These are phyloP conservation scores for Petasospora fabianii DNA, from an alignment of 1,139 yeast species.

Conservation along the genomic window DNA sequence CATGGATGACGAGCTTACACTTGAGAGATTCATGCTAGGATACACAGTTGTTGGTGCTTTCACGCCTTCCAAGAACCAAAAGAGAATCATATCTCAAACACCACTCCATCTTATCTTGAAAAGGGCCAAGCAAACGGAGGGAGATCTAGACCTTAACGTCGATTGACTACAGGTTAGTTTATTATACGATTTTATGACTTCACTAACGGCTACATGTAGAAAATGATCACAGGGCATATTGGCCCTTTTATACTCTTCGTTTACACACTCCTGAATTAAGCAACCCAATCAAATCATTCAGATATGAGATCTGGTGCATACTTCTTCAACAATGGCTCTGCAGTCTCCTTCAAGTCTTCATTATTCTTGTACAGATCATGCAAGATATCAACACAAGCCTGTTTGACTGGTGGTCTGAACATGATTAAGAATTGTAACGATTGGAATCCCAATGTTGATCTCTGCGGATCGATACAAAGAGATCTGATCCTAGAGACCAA, in stretches of 20 bases:
- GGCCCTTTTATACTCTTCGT: too few relatives aligned
- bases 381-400: slow-evolving; percentile 61
- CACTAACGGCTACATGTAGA: too few relatives aligned
- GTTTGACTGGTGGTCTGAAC: slow-evolving; percentile 85
- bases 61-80: too few relatives aligned
- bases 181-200: too few relatives aligned
- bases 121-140: too few relatives aligned
- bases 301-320: slow-evolving; percentile 11
- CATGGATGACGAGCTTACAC: not conserved
- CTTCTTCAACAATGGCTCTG: slow-evolving; percentile 35
- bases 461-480: slow-evolving; percentile 80
- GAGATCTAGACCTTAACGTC: too few relatives aligned
- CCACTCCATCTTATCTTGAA: too few relatives aligned
- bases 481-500: slow-evolving; percentile 65
- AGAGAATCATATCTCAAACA: too few relatives aligned
- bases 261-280: too few relatives aligned
- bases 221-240: too few relatives aligned
- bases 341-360: slow-evolving; percentile 55
- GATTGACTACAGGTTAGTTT: too few relatives aligned
- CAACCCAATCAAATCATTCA: too few relatives aligned
- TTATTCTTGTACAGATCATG: slow-evolving; percentile 50
- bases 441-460: slow-evolving; percentile 76
- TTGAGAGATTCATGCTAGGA: slow-evolving; percentile 10
- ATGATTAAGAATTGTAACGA: slow-evolving; percentile 77
- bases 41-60: slow-evolving; percentile 4